Base-by-base conservation (phyloP, 2,329 filamentous ascomycete genomes). In the Tolypocladium pustulatum region DNA sequence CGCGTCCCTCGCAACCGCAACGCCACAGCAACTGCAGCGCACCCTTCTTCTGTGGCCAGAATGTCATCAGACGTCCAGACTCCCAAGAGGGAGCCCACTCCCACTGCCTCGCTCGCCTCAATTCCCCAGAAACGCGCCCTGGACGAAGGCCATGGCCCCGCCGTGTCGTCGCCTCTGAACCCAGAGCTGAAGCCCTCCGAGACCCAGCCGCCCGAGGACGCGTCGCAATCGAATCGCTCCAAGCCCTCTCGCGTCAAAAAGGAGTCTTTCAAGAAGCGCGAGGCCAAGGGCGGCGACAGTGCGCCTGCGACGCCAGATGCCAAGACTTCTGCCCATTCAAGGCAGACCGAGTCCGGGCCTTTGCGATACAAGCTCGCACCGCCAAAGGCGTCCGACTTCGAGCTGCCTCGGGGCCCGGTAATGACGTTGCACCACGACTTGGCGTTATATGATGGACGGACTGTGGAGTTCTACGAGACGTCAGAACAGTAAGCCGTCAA, bases 121-220 rank as follows among this genome's bases (percentile, higher is more conserved):
- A 74, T 87, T 30, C 83, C 85, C 4, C 81, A 87, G 68, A 89
- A 89, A 67, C 84, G 86, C 60, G 75, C 78, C 27, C 77, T 88
- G 36, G 86, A 89, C 61, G 87, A 89, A 65, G 84, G 84, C 68
- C 85, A 91, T 71, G 81, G 81, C 61, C 88, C 89, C 5, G 80
- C 85, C 15, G 79, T 91, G 2, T 84, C 88, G 3, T 92, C 89
- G 13, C 88, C 88, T 34, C 81, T 92, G 61, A 91, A 91, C 65
- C 85, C 86, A 54, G 84, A 87, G 53, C 78, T 80, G 62, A 82
- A 69, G 61, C 65, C 69, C 12, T 68, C 68, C 49, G 76, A 75
- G 58, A 66, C 71, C 3, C 71, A 72, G 27, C 66, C 70, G 17
- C 69, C 71, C 15, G 78, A 81, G 40, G 81, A 83, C 63, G 79